Base-by-base conservation (phyloP, 2,329 filamentous ascomycete species). In the Setomelanomma holmii region DNA sequence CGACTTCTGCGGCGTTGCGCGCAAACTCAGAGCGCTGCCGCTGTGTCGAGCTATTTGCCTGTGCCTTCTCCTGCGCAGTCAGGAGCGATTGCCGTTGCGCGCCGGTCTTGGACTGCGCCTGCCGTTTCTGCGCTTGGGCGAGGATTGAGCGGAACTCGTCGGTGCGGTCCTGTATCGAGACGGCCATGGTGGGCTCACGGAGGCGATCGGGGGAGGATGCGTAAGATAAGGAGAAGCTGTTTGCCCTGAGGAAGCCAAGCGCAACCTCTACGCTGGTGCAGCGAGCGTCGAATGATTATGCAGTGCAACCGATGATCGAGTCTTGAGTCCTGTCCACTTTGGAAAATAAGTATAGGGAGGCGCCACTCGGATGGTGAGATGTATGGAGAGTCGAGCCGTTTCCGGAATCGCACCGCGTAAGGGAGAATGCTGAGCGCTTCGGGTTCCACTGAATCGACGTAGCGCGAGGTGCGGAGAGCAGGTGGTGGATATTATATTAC, bases 121-220 rank as follows among this genome's bases (percentile, higher is more conserved):
- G 87, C 59, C 88, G 85, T 71, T 88, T 89, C 77, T 96, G 91
- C 45, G 91, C 90, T 73, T 96, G 91, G 40, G 85, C 82, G 57
- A 98, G 86, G 69, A 98, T 96, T 60, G 92, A 90, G 74, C 88
- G 89, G 83, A 99, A 99, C 82, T 99, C 95, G 71, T 87, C 84
- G 51, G 95, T 99, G 71, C 95, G 91, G 80, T 99, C 95, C 81
- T 99, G 95, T 75, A 98, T 96, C 45, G 92, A 93, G 47, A 80
- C 78, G 53, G 81, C 77, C 81, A 84, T 85, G 59, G 71, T 76
- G 63, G 63, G 33, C 45, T 46, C 51, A 49, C 46, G 41, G 10
- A 42, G 35, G 49, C 40, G 58, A 48, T 58, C 40, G 52, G 49
- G 20, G 40, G 20, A 20, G 44, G 54, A 44, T 39, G 41, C 24